Evolutionary conservation across 192 early-diverging fungal species (phyloP), one percentile per base, ranked within the genome.

Genomic region (Coemansia reversa): DNA sequence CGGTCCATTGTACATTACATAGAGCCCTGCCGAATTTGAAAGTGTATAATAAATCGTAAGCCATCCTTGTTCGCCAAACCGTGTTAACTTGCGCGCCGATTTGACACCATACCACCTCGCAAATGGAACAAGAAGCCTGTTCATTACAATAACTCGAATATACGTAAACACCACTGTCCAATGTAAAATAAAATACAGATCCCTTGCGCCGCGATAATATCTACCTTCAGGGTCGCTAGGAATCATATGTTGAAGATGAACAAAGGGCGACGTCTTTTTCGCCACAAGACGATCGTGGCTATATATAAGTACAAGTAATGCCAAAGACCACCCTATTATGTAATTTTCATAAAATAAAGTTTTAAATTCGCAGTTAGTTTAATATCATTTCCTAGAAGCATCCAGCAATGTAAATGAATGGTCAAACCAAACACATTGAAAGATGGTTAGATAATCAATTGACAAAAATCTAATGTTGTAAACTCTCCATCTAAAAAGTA

Each of bases 21-120:
- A 80, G 83, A 90, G 75, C 39, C 90, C 90, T 18, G 79, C 63
- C 18, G 84, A 55, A 77, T 85, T 85, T 18, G 88, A 91, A 12
- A 85, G 30, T 16, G 77, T 58, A 66, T 89, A 91, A 77, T 87
- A 91, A 5, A 88, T 60, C 9, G 85, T 75, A 29, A 83, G 80
- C 79, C 88, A 92, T 8, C 88, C 86, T 54, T 92, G 89, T 66
- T 92, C 91, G 52, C 86, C 84, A 45, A 92, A 85, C 53, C 89
- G 86, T 27, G 62, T 70, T 30, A 73, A 27, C 39, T 83, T 79
- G 66, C 65, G 72, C 27, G 29, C 23, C 11, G 76, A 67, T 20
- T 62, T 56, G 57, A 83, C 73, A 25, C 70, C 70, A 25, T 60
- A 69, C 68, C 63, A 70, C 20, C 45, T 58, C 19, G 66, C 66